Evolutionary conservation across 1,284 basidiomycete genomes (phyloP).

Genomic region (Malassezia slooffiae): DNA sequence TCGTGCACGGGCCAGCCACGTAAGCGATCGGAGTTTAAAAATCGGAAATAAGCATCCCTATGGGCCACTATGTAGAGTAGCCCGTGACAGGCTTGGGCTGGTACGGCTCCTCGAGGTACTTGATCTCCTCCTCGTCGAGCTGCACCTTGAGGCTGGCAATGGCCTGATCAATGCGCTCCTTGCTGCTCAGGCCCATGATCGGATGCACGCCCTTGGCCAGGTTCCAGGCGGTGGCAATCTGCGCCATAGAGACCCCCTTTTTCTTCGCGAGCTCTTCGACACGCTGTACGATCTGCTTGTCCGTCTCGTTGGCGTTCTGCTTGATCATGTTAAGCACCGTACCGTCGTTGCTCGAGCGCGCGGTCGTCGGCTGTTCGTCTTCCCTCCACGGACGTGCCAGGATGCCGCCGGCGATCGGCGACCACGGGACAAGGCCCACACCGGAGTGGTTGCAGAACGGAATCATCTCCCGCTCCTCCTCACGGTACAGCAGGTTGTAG

Average conservation of each 20-base stretch:
- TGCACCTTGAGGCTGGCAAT: slow-evolving; percentile 3
- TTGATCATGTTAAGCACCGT: neutral
- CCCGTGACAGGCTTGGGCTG: slow-evolving; percentile 5
- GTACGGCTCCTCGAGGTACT: slow-evolving; percentile 10
- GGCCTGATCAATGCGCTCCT: slow-evolving; percentile 11
- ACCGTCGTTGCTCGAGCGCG: slow-evolving; percentile 1
- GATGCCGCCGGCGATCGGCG: slow-evolving; percentile 48
- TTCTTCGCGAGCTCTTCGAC: slow-evolving; percentile 49
- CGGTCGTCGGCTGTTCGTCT: neutral
- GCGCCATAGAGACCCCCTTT: slow-evolving; percentile 47
- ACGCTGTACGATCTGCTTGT: slow-evolving; percentile 25
- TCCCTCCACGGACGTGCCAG: slow-evolving; percentile 47
- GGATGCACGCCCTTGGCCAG: slow-evolving; percentile 7
- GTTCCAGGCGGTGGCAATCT: slow-evolving; percentile 48
- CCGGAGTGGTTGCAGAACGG: slow-evolving; percentile 53
- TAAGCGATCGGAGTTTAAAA: too few relatives aligned
- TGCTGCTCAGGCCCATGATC: slow-evolving; percentile 10
- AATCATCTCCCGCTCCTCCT: slow-evolving; percentile 61
- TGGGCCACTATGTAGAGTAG: too few relatives aligned
- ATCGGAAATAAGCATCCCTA: too few relatives aligned
- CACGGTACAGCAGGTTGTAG: slow-evolving; percentile 55
- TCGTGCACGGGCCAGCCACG: too few relatives aligned
- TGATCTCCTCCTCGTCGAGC: slow-evolving; percentile 2
- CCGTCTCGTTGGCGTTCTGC: slow-evolving; percentile 3
- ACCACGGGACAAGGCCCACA: slow-evolving; percentile 50